phyloP scores from a whole-genome alignment of 2,329 filamentous ascomycete genomes.

The Xylaria sp. region DNA sequence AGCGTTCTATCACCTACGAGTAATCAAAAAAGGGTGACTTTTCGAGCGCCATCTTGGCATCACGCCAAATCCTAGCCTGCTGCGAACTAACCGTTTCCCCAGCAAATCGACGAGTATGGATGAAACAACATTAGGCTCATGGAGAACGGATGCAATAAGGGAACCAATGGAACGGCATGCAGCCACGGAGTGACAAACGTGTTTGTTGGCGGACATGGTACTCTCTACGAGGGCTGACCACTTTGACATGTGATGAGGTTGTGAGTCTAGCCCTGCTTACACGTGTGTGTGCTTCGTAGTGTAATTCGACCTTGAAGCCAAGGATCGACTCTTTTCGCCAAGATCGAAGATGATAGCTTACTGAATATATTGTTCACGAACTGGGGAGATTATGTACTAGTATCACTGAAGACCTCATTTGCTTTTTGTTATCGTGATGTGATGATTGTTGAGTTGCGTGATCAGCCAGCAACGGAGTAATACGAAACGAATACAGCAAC shows the following conservation, averaged over 20 bases:
- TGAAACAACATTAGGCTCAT: constrained; percentile 10
- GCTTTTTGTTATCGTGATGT: too few relatives aligned
- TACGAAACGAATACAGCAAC: too few relatives aligned
- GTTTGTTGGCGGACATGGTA: background rate
- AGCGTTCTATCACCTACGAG: background rate
- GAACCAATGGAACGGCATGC: constrained; percentile 2
- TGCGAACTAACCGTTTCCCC: background rate
- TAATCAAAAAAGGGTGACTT: constrained; percentile 5
- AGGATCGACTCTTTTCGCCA: too few relatives aligned
- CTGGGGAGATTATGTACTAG: too few relatives aligned
- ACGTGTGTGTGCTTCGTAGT: background rate
- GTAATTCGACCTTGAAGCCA: background rate
- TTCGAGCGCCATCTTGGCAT: background rate
- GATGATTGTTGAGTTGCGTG: too few relatives aligned
- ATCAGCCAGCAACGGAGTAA: too few relatives aligned
- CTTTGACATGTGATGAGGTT: background rate
- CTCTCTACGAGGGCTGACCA: too few relatives aligned
- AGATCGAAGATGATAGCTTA: too few relatives aligned
- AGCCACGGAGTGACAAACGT: constrained; percentile 2
- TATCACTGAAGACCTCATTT: too few relatives aligned
- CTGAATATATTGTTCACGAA: too few relatives aligned
- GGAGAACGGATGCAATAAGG: background rate
- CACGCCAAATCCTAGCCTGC: constrained; percentile 3
- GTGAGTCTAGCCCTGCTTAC: constrained; percentile 3
- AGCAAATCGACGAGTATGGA: constrained; percentile 3